Percentiles rank a stretch among this genome's conserved stretches.
Evolutionary conservation across 2,329 filamentous ascomycete species (phyloP).

Genomic region (Aureobasidium sp.): DNA sequence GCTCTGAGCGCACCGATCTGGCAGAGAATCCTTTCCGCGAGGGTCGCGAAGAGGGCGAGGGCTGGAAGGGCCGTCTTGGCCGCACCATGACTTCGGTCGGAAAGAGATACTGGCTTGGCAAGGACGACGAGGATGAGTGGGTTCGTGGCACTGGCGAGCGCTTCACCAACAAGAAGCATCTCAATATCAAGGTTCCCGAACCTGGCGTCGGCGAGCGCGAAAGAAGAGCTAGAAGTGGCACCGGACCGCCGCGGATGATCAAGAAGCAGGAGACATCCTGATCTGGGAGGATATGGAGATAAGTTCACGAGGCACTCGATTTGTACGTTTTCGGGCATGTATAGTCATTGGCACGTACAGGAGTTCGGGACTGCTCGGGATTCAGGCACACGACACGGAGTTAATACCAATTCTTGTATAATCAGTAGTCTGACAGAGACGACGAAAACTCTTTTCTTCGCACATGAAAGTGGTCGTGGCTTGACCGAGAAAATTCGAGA

Average conservation of each 20-base stretch:
- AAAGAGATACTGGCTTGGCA: conserved; percentile 70
- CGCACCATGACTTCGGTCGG: conserved; percentile 67
- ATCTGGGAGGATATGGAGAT: background rate
- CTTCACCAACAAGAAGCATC: conserved; percentile 38
- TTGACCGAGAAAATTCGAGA: background rate
- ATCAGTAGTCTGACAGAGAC: background rate
- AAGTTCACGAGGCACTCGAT: background rate
- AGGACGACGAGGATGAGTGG: conserved; percentile 56
- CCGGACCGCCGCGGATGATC: conserved; percentile 40
- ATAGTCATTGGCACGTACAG: background rate
- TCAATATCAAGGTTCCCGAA: conserved; percentile 33
- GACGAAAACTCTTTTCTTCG: background rate
- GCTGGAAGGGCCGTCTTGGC: conserved; percentile 72
- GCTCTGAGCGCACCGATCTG: conserved; percentile 35
- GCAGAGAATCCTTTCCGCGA: conserved; percentile 61
- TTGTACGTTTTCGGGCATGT: conserved; percentile 1
- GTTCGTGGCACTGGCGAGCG: conserved; percentile 53
- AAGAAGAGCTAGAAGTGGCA: conserved; percentile 52
- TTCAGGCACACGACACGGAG: background rate
- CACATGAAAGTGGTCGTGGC: background rate
- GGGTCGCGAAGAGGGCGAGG: conserved; percentile 63
- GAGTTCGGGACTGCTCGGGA: background rate
- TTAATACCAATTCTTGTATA: background rate
- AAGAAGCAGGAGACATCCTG: conserved; percentile 8
- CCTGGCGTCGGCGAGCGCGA: conserved; percentile 48